Evolutionary conservation across 1,284 basidiomycete species (phyloP).

Genomic region (Ustilago tritici): DNA sequence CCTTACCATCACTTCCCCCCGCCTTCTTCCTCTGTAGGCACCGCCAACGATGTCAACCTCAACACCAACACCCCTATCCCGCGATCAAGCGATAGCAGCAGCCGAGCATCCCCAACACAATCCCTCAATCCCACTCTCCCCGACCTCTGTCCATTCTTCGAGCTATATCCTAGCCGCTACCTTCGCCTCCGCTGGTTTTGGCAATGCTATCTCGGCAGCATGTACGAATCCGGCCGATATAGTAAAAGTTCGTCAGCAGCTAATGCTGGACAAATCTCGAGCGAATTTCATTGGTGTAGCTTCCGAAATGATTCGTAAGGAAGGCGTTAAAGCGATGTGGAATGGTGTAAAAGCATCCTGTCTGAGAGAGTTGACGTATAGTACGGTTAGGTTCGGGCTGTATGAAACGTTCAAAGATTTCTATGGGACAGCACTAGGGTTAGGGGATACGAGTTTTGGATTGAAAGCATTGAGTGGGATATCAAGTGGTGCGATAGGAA

Average conservation of each 20-base stretch:
- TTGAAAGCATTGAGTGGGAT: slow-evolving; percentile 57
- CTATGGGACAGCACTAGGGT: slow-evolving; percentile 33
- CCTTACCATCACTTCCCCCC: background rate
- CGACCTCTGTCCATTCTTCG: slow-evolving; percentile 10
- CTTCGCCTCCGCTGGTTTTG: slow-evolving; percentile 53
- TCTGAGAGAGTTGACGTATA: slow-evolving; percentile 56
- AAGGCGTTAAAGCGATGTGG: slow-evolving; percentile 48
- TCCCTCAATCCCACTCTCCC: slow-evolving; percentile 1
- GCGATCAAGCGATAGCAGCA: slow-evolving; percentile 36
- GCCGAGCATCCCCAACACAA: slow-evolving; percentile 45
- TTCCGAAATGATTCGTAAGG: slow-evolving; percentile 36
- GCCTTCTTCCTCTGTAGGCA: background rate
- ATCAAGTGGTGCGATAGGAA: slow-evolving; percentile 56
- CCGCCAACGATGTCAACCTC: slow-evolving; percentile 13
- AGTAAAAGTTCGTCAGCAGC: slow-evolving; percentile 62
- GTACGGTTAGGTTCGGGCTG: slow-evolving; percentile 56
- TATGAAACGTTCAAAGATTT: slow-evolving; percentile 59
- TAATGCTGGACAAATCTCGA: slow-evolving; percentile 36
- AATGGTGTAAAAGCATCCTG: slow-evolving; percentile 59
- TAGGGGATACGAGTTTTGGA: slow-evolving; percentile 43
- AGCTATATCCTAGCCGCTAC: slow-evolving; percentile 45
- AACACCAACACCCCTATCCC: slow-evolving; percentile 21
- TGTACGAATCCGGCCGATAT: slow-evolving; percentile 61
- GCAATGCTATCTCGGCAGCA: slow-evolving; percentile 54
- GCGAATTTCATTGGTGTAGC: slow-evolving; percentile 47